Base-by-base conservation (phyloP, 768 basidiomycete species). In the Epithele typhae region DNA sequence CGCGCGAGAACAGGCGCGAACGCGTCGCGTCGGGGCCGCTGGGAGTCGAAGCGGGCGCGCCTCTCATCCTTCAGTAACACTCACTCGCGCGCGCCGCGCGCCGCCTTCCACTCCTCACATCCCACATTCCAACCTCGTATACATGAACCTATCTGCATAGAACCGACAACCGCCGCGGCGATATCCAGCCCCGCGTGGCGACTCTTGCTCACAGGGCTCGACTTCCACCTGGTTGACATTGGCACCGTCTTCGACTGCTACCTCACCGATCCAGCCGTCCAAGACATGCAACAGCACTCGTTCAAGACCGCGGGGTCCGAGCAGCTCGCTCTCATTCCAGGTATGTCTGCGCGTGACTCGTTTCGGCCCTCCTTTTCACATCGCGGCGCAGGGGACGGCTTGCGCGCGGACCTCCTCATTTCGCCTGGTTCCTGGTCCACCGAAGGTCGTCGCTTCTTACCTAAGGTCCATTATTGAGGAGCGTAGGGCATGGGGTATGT, bases 241-340 rank as follows among this genome's bases (percentile, higher is more conserved):
- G 76, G 73, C 27, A 81, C 84, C 3, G 79, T 73, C 25, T 93
- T 93, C 65, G 87, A 92, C 66, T 91, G 89, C 64, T 93, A 92
- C 63, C 92, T 93, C 62, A 86, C 79, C 21, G 87, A 81, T 55
- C 85, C 88, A 0, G 86, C 89, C 7, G 86, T 88, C 19, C 74
- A 82, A 69, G 87, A 85, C 40, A 89, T 90, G 85, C 61, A 69
- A 54, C 77, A 72, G 37, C 75, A 78, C 56, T 72, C 72, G 3
- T 59, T 72, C 2, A 63, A 63, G 8, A 52, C 56, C 5, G 71
- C 76, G 25, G 73, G 77, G 48, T 78, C 90, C 9, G 83, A 86
- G 55, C 75, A 90, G 4, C 70, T 92, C 23, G 87, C 90, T 3
- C 74, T 92, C 18, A 84, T 92, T 54, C 79, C 91, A 22, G 89